Conservation (phyloP, 345 rosid genomes). For the rapeseed (Brassica napus) region Da-Ae NC_063449.1:37543501-37544000, state of each 20-base stretch:
- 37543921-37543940: slow-evolving; percentile 9
- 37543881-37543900: neutral
- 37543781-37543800: neutral
- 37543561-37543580: too few relatives aligned
- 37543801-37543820: neutral
- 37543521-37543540: too few relatives aligned
- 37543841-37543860: neutral
- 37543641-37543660: neutral
- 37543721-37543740: neutral
- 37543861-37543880: neutral
- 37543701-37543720: neutral
- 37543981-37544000: slow-evolving; percentile 18
- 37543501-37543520: too few relatives aligned
- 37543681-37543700: neutral
- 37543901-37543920: neutral
- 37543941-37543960: slow-evolving; percentile 8
- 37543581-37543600: neutral
- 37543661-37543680: neutral
- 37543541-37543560: too few relatives aligned
- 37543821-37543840: neutral
- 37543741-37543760: neutral
- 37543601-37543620: neutral
- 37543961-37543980: neutral
- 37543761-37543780: neutral
- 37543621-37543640: neutral